Conservation (phyloP, 352 stramenopile species). For the Globisporangium cederbergense region DNA sequence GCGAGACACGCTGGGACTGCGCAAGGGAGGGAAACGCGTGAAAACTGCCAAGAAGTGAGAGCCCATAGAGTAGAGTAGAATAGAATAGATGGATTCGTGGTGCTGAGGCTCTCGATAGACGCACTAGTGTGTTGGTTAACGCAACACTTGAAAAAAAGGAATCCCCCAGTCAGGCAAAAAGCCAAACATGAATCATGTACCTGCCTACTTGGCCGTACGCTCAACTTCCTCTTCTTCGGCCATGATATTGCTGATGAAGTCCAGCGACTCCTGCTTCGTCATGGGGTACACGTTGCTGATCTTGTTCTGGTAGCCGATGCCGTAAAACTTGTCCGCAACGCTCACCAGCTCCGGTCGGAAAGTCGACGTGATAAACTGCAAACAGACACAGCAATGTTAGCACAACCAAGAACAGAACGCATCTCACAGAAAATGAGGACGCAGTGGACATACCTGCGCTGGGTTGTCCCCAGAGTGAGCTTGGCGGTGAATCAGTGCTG, state of each 20-base stretch:
- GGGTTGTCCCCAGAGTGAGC: slow-evolving; percentile 92
- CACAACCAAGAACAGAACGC: slow-evolving; percentile 10
- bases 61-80: neutral
- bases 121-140: neutral
- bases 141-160: neutral
- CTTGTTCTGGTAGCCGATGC: slow-evolving; percentile 99
- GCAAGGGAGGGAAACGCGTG: slow-evolving; percentile 71
- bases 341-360: slow-evolving; percentile 99
- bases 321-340: slow-evolving; percentile 96
- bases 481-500: slow-evolving; percentile 96
- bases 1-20: slow-evolving; percentile 58
- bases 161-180: neutral
- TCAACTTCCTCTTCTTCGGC: slow-evolving; percentile 81
- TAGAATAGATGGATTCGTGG: slow-evolving; percentile 7
- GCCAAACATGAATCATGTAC: neutral
- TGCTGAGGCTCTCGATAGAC: neutral
- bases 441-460: slow-evolving; percentile 86
- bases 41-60: slow-evolving; percentile 27
- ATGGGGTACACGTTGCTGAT: slow-evolving; percentile 93
- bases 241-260: slow-evolving; percentile 95
- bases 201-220: slow-evolving; percentile 22
- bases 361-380: slow-evolving; percentile 97
- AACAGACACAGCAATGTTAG: slow-evolving; percentile 3
- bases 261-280: slow-evolving; percentile 95
- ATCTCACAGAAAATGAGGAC: neutral